A percentile compares a stretch with the other conserved stretches of the same genome.
These are phyloP conservation scores for Raddia distichophylla DNA, from an alignment of 176 grass and related monocot genomes.

Conservation along the genomic window DNA sequence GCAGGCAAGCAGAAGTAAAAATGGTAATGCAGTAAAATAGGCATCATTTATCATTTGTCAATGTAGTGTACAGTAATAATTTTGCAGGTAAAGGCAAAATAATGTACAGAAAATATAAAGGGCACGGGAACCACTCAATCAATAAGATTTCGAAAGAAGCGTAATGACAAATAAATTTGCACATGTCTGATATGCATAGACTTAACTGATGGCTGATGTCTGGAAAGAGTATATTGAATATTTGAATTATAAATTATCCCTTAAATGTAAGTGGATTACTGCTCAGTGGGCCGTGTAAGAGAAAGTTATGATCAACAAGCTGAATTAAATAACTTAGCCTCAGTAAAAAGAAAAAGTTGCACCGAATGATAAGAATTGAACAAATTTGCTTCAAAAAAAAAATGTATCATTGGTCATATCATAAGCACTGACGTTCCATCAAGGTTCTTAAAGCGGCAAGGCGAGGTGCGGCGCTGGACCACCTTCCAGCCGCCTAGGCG, in stretches of 20 bases:
- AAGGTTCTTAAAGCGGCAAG: too few relatives aligned
- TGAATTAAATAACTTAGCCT: conserved; percentile 3
- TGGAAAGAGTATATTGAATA: background rate
- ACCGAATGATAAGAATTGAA: conserved; percentile 17
- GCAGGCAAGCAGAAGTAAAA: background rate
- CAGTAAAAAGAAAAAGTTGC: background rate
- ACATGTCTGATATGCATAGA: background rate
- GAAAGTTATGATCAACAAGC: conserved; percentile 11
- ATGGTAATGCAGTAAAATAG: conserved; percentile 2
- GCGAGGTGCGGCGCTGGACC: too few relatives aligned
- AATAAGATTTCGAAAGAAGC: conserved; percentile 16
- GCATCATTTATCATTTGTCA: background rate
- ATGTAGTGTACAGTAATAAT: conserved; percentile 9
- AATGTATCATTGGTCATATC: background rate
- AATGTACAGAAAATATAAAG: background rate
- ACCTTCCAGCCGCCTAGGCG: too few relatives aligned
- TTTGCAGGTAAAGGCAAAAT: background rate
- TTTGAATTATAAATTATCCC: background rate
- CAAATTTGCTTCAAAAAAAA: background rate
- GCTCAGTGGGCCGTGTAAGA: background rate
- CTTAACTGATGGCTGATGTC: background rate
- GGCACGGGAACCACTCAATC: background rate
- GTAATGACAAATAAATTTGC: background rate
- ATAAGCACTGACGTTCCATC: background rate
- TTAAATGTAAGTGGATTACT: background rate